A percentile compares a stretch with the other conserved stretches of the same genome.
phyloP scores from a whole-genome alignment of 495 filamentous ascomycete species.

The Penicillium cinerascens region DNA sequence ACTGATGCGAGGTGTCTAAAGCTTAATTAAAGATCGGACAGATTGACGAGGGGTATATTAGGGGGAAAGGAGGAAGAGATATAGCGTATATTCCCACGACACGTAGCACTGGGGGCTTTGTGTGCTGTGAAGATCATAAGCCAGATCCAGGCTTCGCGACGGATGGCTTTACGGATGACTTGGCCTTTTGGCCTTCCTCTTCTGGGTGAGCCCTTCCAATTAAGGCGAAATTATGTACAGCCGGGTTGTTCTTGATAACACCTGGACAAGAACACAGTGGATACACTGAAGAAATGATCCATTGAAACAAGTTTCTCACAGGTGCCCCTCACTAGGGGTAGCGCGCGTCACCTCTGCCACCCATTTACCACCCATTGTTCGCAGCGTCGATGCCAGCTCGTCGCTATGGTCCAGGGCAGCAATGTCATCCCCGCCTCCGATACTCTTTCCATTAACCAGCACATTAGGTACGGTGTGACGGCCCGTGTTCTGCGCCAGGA shows the following conservation, averaged over 20 bases:
- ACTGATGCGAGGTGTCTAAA: no score
- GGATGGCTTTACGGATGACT: no score
- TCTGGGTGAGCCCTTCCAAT: no score
- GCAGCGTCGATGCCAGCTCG: slow-evolving; percentile 67
- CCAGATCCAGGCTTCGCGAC: no score
- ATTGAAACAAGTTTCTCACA: neutral
- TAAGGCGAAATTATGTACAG: slow-evolving; percentile 8
- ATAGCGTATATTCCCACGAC: no score
- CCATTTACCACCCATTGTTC: slow-evolving; percentile 67
- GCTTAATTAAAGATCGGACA: no score
- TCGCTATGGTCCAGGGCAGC: slow-evolving; percentile 65
- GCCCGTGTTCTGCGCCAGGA: slow-evolving; percentile 68
- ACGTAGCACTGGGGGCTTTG: no score
- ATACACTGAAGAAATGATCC: neutral
- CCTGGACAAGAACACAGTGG: neutral
- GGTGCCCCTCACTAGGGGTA: neutral
- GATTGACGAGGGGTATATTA: no score
- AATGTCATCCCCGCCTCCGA: slow-evolving; percentile 89
- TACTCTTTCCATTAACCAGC: slow-evolving; percentile 79
- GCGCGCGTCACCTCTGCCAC: slow-evolving; percentile 48
- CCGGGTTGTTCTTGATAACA: neutral
- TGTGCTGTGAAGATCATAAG: no score
- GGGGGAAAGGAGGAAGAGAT: no score
- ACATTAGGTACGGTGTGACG: slow-evolving; percentile 89
- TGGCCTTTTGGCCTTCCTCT: no score